Evolutionary conservation across 352 stramenopile genomes (phyloP).

Genomic region (Pythium rhizo-oryzae): DNA sequence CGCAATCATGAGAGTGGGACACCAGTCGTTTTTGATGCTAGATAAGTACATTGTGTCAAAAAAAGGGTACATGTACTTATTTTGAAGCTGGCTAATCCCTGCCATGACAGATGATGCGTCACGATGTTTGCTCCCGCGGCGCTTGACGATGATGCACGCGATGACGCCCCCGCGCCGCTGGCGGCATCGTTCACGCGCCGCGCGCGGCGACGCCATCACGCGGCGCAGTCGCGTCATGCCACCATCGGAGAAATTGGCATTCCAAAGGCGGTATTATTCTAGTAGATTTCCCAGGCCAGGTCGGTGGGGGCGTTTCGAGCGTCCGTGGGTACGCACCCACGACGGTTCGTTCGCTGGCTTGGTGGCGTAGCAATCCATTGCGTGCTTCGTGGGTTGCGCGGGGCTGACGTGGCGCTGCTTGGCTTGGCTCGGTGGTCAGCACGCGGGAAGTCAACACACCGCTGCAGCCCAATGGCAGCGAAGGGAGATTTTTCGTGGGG

Average conservation of each 20-base stretch:
- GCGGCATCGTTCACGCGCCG: not conserved
- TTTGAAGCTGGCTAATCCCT: not conserved
- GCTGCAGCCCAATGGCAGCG: not conserved
- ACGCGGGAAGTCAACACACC: not conserved
- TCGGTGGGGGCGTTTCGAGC: not conserved
- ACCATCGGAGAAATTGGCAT: no score
- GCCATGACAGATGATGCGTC: conserved; percentile 6
- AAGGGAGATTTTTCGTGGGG: not conserved
- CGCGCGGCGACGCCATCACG: not conserved
- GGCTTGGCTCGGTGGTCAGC: no score
- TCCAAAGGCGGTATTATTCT: no score
- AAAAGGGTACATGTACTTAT: not conserved
- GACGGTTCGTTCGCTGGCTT: no score
- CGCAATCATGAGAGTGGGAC: conserved; percentile 9
- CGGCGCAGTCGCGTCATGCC: not conserved
- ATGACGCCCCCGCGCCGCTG: not conserved
- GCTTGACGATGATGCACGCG: not conserved
- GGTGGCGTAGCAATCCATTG: not conserved
- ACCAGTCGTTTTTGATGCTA: not conserved
- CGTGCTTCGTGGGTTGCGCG: not conserved
- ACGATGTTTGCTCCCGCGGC: conserved; percentile 5
- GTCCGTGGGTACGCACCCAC: not conserved
- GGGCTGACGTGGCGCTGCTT: not conserved
- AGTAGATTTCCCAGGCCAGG: no score
- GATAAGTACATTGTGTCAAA: not conserved